These are phyloP conservation scores for Fusarium sp. DNA, from an alignment of 2,329 filamentous ascomycete species.

Conservation along the genomic window DNA sequence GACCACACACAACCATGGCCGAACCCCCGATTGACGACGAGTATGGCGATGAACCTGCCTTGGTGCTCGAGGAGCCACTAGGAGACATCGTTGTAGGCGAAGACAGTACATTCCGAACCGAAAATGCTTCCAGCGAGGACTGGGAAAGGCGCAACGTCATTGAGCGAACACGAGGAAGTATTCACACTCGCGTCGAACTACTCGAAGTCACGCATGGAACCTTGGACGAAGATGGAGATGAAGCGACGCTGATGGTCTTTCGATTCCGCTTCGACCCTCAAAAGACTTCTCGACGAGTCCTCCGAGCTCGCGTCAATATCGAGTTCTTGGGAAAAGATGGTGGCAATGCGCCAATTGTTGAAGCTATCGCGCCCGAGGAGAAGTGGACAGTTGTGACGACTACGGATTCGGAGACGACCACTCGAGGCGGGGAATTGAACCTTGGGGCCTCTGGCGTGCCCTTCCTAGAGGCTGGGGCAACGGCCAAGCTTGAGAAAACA, in stretches of 20 bases:
- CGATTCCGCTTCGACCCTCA: constrained; percentile 13
- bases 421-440: not conserved
- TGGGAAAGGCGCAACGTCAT: constrained; percentile 22
- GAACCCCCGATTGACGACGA: not conserved
- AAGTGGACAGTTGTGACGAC: constrained; percentile 15
- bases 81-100: not conserved
- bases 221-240: constrained; percentile 4
- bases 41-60: not conserved
- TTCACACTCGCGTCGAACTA: constrained; percentile 14
- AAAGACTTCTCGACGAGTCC: constrained; percentile 4
- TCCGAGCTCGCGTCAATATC: constrained; percentile 4
- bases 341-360: not conserved
- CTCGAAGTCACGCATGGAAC: constrained; percentile 11
- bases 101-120: constrained; percentile 1
- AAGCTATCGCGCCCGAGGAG: constrained; percentile 15
- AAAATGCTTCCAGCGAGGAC: constrained; percentile 7
- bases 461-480: not conserved
- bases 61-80: not conserved
- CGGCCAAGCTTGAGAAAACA: not conserved
- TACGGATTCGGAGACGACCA: not conserved
- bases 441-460: not conserved
- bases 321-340: not conserved
- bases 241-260: constrained; percentile 13
- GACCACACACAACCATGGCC: not conserved
- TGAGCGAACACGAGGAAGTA: constrained; percentile 2